Evolutionary conservation across 179 eudicot species (phyloP).

Genomic region (Heliamphora pulchella): DNA sequence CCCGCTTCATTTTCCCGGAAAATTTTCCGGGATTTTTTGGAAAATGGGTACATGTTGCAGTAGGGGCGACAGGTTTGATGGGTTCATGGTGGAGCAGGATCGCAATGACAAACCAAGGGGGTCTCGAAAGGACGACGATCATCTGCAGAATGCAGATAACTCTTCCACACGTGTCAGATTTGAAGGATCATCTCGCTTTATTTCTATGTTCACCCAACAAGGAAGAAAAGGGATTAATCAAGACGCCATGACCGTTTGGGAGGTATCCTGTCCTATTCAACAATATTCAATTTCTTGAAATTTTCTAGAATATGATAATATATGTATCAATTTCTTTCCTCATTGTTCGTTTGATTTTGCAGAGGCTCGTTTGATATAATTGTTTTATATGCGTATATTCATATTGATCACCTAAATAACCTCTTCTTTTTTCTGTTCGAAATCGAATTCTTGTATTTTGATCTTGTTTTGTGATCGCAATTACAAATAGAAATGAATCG

Average conservation of each 20-base stretch:
- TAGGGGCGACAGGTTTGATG: constrained; percentile 25
- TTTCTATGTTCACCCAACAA: constrained; percentile 62
- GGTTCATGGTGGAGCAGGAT: constrained; percentile 6
- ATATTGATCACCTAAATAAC: too few species aligned
- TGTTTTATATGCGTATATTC: too few species aligned
- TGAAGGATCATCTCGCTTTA: constrained; percentile 48
- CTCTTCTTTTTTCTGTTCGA: too few species aligned
- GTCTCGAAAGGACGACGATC: constrained; percentile 3
- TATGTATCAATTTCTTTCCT: too few species aligned
- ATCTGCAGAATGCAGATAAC: constrained; percentile 32
- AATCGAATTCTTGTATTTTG: too few species aligned
- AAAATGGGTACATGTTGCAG: constrained; percentile 83
- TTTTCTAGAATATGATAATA: too few species aligned
- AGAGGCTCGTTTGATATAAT: too few species aligned
- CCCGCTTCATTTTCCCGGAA: constrained; percentile 13
- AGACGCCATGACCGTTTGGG: constrained; percentile 94
- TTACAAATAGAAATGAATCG: too few species aligned
- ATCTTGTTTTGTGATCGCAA: too few species aligned
- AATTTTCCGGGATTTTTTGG: constrained; percentile 8
- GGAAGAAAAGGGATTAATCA: constrained; percentile 78
- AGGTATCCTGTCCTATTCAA: constrained; percentile 33
- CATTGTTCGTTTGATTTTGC: too few species aligned
- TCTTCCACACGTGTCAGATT: constrained; percentile 42
- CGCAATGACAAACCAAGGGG: constrained; percentile 12
- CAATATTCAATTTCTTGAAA: too few species aligned